Base-by-base conservation (phyloP, 331 rosid genomes). In the Ulmus americana region DNA sequence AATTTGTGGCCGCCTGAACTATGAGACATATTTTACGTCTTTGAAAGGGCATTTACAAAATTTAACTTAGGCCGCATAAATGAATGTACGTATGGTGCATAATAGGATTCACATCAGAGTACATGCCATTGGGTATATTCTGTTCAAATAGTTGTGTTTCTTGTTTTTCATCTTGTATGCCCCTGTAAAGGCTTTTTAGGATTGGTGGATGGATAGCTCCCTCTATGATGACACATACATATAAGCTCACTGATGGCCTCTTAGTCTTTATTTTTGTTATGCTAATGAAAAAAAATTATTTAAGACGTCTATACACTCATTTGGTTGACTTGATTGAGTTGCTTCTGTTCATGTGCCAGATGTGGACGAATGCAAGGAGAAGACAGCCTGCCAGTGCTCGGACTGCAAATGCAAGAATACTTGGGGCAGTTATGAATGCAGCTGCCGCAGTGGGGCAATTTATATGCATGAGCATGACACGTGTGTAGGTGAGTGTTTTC, bases 361-460 rank as follows among this genome's bases (percentile, higher is more conserved):
- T 78, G 79, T 94, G 44, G 90, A 94, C 43, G 97, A 94, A 74
- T 94, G 99, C 68, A 61, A 77, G 75, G 95, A 90, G 78, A 87
- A 82, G 70, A 1, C 10, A 14, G 91, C 82, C 7, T 94, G 99
- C 80, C 95, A 82, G 59, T 94, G 99, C 72, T 63, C 95, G 39
- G 79, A 81, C 13, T 94, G 99, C 83, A 90, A 79, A 66, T 94
- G 99, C 84, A 72, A 81, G 74, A 69, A 92, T 53, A 89, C 91
- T 2, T 89, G 94, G 95, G 97, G 99, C 10, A 79, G 97, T 74
- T 90, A 87, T 39, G 90, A 90, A 6, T 94, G 99, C 81, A 94
- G 79, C 74, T 94, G 99, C 70, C 52, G 49, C 22, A 55, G 80
- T 61, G 90, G 84, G 49, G 73, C 83, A 79, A 72, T 94, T 68